Percentiles rank a stretch among this genome's conserved stretches.
phyloP scores from a whole-genome alignment of 805 yeast species.

The Torulaspora microellipsoides region DNA sequence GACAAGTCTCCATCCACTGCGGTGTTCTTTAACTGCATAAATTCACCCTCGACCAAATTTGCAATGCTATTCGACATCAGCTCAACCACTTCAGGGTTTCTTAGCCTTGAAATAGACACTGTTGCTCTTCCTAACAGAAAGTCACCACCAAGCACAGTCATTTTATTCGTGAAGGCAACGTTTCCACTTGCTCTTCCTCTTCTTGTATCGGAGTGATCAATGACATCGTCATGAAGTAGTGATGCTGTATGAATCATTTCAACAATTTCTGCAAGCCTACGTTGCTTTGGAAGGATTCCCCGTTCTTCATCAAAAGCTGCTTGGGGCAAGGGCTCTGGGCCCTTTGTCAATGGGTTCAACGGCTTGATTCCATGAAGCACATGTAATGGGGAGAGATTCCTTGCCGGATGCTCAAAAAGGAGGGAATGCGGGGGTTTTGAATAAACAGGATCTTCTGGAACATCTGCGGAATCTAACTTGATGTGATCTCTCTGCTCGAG shows the following conservation, averaged over 20 bases:
- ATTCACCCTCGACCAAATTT: conserved; percentile 95
- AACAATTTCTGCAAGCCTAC: conserved; percentile 93
- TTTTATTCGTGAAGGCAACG: conserved; percentile 89
- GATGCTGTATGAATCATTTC: conserved; percentile 99
- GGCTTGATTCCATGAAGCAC: conserved; percentile 90
- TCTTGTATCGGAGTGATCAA: conserved; percentile 82
- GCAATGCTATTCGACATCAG: conserved; percentile 94
- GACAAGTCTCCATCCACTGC: conserved; percentile 52
- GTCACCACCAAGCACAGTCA: conserved; percentile 97
- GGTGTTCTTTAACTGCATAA: conserved; percentile 96
- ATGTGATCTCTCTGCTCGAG: conserved; percentile 58
- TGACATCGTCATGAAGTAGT: conserved; percentile 92
- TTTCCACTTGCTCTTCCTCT: conserved; percentile 91
- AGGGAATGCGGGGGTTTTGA: conserved; percentile 54
- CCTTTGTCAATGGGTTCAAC: conserved; percentile 80
- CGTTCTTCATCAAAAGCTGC: conserved; percentile 43
- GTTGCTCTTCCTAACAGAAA: conserved; percentile 94
- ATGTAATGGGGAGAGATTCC: conserved; percentile 66
- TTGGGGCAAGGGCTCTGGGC: conserved; percentile 66
- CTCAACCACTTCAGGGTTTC: conserved; percentile 97
- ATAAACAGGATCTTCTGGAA: conserved; percentile 58
- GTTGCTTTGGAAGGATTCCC: conserved; percentile 90
- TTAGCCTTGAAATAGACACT: conserved; percentile 84
- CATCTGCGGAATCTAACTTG: conserved; percentile 58
- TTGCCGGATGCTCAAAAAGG: conserved; percentile 51